Base-by-base conservation (phyloP, 331 rosid species). In the Quercus phellos region DNA sequence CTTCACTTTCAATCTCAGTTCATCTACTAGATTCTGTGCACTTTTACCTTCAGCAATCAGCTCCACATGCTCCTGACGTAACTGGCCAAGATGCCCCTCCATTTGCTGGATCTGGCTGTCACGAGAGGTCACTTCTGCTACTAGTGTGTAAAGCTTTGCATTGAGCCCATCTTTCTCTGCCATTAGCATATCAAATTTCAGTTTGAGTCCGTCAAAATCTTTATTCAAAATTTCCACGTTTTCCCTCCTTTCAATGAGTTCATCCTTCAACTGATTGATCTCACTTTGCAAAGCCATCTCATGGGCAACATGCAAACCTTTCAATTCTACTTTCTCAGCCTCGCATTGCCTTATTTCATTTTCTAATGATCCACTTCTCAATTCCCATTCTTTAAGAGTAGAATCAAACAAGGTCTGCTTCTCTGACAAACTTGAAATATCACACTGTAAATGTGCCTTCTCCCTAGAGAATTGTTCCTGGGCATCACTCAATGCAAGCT, bases 121-220 rank as follows among this genome's bases (percentile, higher is more conserved):
- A 55, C 84, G 86, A 64, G 46, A 79, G 75, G 78, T 82, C 82
- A 85, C 12, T 70, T 88, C 91, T 6, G 88, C 93, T 77, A 73
- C 18, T 3, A 90, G 85, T 21, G 56, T 77, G 27, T 85, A 77
- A 70, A 83, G 70, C 77, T 27, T 79, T 51, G 90, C 89, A 54
- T 35, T 77, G 43, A 81, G 74, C 67, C 34, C 87, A 71, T 91
- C 91, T 77, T 81, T 89, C 85, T 84, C 93, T 5, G 88, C 82
- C 87, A 72, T 68, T 51, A 91, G 79, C 87, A 81, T 78, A 79
- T 91, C 92, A 68, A 83, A 80, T 8, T 88, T 86, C 35, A 83
- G 86, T 77, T 93, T 91, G 58, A 82, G 81, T 58, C 42, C 55
- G 55, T 87, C 95, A 30, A 86, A 84, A 56, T 91, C 88, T 80